Conservation (phyloP, 1,139 yeast genomes). For the Pichiaceae sp. region DNA sequence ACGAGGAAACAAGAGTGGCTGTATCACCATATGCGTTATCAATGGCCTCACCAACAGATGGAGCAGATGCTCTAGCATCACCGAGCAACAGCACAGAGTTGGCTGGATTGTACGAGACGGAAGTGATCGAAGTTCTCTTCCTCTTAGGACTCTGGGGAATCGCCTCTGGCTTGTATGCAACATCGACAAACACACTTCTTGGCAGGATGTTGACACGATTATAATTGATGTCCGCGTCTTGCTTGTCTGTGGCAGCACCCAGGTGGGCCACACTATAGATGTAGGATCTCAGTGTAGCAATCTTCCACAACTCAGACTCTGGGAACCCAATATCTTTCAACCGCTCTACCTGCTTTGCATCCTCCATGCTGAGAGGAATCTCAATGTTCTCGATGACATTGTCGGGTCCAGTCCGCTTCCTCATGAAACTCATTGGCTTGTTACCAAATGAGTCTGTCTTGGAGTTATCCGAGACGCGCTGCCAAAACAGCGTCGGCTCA, state of each 20-base stretch:
- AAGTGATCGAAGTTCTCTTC: neutral
- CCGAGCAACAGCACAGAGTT: conserved; percentile 11
- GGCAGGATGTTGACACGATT: conserved; percentile 35
- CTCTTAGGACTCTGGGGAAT: conserved; percentile 1
- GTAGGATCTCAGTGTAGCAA: conserved; percentile 61
- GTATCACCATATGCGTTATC: conserved; percentile 48
- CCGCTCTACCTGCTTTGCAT: conserved; percentile 66
- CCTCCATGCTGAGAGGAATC: conserved; percentile 48
- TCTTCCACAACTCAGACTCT: conserved; percentile 76
- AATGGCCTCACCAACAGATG: conserved; percentile 50
- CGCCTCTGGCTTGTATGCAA: conserved; percentile 39
- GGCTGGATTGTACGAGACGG: neutral
- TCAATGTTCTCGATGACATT: conserved; percentile 31
- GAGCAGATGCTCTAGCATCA: conserved; percentile 27
- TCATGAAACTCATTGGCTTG: conserved; percentile 29
- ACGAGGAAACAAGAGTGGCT: neutral
- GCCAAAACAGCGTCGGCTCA: conserved; percentile 73
- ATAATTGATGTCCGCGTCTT: conserved; percentile 11
- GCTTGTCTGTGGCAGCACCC: conserved; percentile 12
- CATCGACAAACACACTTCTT: conserved; percentile 60
- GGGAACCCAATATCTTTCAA: conserved; percentile 63
- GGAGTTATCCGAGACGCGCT: conserved; percentile 29
- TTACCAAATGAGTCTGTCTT: conserved; percentile 36
- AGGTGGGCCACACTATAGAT: conserved; percentile 47
- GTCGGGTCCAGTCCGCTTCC: conserved; percentile 19